Base-by-base conservation (phyloP, 495 filamentous ascomycete genomes). In the Penicillium simplicissimum region DNA sequence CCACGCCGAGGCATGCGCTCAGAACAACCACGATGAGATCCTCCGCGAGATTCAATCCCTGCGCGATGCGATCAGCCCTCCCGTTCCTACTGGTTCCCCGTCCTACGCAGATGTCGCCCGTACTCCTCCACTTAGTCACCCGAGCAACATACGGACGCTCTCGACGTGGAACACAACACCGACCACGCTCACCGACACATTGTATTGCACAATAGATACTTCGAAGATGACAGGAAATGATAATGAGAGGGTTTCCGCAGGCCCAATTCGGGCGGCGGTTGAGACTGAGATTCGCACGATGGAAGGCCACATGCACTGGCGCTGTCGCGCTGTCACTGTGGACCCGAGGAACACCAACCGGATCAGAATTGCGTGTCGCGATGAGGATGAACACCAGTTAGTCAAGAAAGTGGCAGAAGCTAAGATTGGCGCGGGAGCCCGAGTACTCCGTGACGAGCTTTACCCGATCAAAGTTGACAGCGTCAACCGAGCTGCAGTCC, bases 381-480 rank as follows among this genome's bases (percentile, higher is more conserved):
- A 47, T 47, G 21, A 47, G 19, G 13, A 9, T 14, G 42, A 47
- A 9, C 60, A 66, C 57, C 59, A 69, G 42, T 57, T 63, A 19
- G 60, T 74, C 33, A 75, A 71, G 59, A 55, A 69, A 61, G 64
- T 67, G 42, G 68, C 58, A 28, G 59, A 71, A 61, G 52, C 19
- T 4, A 64, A 65, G 53, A 65, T 67, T 25, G 57, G 63, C n/a
- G 35, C 53, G 19, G 70, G 68, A 55, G 56, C 38, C 38, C 38
- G 38, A 17, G 38, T 42, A 42, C 38, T 42, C n/a, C 38, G 38
- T 42, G 38, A 72, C 60, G 59, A 75, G 59, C 63, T 75, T 1
- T 70, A 71, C 67, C 65, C 67, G 47, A 65, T 71, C 37, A 74
- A 75, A 52, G 71, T 75, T 23, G 71, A 72, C 55, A 68, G 72